phyloP scores from a whole-genome alignment of 225 moss, liverwort and hornwort genomes.

The Ulota crispa region DNA sequence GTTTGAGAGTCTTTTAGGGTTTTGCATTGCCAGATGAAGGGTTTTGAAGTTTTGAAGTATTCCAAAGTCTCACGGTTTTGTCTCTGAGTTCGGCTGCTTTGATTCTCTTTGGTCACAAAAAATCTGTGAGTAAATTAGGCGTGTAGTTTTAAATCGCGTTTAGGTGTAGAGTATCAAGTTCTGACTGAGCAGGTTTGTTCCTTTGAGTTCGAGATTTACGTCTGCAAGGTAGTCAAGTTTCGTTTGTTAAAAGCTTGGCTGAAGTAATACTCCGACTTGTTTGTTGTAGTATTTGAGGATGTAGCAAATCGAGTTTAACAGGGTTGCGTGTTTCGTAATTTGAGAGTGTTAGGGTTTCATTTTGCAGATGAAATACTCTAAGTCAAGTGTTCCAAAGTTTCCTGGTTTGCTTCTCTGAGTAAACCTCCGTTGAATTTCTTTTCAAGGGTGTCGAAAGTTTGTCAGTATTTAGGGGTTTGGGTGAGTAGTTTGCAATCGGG shows the following conservation, averaged over 20 bases:
- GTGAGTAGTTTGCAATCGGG: background rate
- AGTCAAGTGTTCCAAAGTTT: background rate
- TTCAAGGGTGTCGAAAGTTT: background rate
- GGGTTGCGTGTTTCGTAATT: background rate
- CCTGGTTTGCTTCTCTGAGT: background rate
- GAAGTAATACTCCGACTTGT: too few relatives aligned
- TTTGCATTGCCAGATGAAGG: background rate
- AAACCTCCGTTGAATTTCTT: background rate
- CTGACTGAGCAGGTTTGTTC: background rate
- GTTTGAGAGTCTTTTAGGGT: slow-evolving; percentile 5
- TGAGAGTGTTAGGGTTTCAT: background rate
- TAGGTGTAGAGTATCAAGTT: background rate
- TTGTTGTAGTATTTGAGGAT: background rate
- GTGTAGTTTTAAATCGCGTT: background rate
- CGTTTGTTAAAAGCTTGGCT: background rate
- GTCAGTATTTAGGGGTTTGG: background rate
- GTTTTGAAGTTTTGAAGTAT: background rate
- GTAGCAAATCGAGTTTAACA: background rate
- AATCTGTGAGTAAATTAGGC: background rate
- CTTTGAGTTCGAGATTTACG: background rate
- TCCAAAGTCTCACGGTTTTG: background rate
- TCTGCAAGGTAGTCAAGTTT: background rate
- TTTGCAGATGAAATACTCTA: background rate
- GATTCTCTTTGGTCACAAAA: background rate
- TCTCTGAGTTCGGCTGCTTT: background rate